Conservation (phyloP, 2,329 filamentous ascomycete species). For the Pseudogymnoascus sp. region DNA sequence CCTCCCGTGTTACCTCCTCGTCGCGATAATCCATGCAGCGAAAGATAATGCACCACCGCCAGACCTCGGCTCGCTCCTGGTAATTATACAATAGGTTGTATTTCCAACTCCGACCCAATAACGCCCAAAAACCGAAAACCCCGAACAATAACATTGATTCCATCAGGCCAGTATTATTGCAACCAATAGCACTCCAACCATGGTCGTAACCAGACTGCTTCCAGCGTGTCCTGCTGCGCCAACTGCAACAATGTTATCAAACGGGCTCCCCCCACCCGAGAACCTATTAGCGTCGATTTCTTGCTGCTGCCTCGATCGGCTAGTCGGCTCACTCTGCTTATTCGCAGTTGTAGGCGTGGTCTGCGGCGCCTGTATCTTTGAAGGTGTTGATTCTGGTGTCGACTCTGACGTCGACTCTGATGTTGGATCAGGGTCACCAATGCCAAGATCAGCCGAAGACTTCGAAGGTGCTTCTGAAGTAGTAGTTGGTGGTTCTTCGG, state of each 20-base stretch:
- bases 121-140: neutral
- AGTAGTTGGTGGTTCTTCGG: neutral
- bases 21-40: neutral
- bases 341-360: neutral
- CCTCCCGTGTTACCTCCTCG: neutral
- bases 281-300: conserved; percentile 4
- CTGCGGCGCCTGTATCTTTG: neutral
- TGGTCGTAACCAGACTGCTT: neutral
- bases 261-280: conserved; percentile 11
- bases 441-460: neutral
- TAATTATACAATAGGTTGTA: neutral
- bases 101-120: conserved; percentile 2
- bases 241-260: conserved; percentile 6
- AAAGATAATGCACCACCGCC: neutral
- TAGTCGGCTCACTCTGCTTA: neutral
- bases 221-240: neutral
- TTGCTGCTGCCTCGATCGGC: neutral
- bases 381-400: neutral
- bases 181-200: neutral
- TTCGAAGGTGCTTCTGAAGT: neutral
- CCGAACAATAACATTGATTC: neutral
- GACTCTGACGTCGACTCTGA: neutral
- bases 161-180: neutral
- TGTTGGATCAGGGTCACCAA: neutral
- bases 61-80: neutral